Conservation (phyloP, 495 filamentous ascomycete genomes). For the Tuber indicum region DNA sequence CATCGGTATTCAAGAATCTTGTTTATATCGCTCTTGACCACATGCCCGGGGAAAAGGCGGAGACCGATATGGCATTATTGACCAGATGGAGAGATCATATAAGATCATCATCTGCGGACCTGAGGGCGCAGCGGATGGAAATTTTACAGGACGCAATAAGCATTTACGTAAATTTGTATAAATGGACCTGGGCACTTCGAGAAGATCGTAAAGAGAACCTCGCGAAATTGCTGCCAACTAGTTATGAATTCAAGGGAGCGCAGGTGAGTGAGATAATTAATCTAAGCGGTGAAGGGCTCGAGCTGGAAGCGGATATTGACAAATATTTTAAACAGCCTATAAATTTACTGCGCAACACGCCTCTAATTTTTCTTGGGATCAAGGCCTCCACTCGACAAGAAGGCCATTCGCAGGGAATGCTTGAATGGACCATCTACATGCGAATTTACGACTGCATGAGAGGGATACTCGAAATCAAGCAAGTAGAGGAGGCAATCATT, state of each 20-base stretch:
- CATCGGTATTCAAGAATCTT: conserved; percentile 26
- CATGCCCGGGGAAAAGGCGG: conserved; percentile 12
- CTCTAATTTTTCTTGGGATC: conserved; percentile 43
- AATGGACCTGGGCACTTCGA: background rate
- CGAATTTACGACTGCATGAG: conserved; percentile 26
- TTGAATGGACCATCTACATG: conserved; percentile 5
- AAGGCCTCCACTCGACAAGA: conserved; percentile 1
- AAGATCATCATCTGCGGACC: background rate
- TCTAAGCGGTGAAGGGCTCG: background rate
- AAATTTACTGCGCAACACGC: conserved; percentile 60
- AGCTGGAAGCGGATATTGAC: conserved; percentile 19
- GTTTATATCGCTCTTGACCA: conserved; percentile 23
- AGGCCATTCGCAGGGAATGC: conserved; percentile 11
- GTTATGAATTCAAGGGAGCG: conserved; percentile 40
- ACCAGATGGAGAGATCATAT: conserved; percentile 27
- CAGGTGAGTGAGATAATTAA: conserved; percentile 49
- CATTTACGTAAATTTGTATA: background rate
- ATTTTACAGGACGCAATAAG: background rate
- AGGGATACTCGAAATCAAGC: conserved; percentile 19
- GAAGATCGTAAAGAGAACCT: background rate
- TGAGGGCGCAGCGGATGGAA: background rate
- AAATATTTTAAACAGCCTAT: conserved; percentile 51
- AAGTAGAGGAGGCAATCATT: conserved; percentile 26
- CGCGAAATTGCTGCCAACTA: conserved; percentile 10
- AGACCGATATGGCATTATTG: conserved; percentile 27